These are phyloP conservation scores for Peltaster fructicola DNA, from an alignment of 2,329 filamentous ascomycete genomes.

Conservation along the genomic window DNA sequence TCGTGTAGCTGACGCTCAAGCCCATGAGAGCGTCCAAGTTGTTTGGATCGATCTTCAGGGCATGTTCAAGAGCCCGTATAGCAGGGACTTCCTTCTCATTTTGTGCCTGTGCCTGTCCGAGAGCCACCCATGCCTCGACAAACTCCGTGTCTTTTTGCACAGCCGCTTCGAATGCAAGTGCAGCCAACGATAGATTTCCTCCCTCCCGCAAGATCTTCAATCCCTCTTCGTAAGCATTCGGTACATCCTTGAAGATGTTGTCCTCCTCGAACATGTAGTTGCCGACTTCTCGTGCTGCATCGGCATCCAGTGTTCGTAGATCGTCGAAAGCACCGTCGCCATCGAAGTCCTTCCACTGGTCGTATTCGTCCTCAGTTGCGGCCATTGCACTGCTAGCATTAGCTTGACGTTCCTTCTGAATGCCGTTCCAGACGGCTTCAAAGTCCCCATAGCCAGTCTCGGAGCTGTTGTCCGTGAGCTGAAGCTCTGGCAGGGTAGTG, in stretches of 20 bases:
- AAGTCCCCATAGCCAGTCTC: slow-evolving; percentile 73
- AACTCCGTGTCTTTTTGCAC: slow-evolving; percentile 79
- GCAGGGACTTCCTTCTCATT: slow-evolving; percentile 97
- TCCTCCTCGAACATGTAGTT: slow-evolving; percentile 91
- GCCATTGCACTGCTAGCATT: slow-evolving; percentile 47
- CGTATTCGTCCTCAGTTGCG: slow-evolving; percentile 54
- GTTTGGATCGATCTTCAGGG: slow-evolving; percentile 68
- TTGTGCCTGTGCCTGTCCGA: slow-evolving; percentile 85
- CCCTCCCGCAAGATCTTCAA: slow-evolving; percentile 84
- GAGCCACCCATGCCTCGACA: slow-evolving; percentile 80
- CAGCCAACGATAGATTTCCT: slow-evolving; percentile 83
- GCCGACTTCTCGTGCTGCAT: slow-evolving; percentile 44
- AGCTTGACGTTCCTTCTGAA: slow-evolving; percentile 60
- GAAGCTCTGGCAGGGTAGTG: slow-evolving; percentile 1
- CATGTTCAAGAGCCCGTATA: slow-evolving; percentile 82
- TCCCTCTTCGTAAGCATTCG: slow-evolving; percentile 82
- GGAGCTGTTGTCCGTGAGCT: slow-evolving; percentile 20
- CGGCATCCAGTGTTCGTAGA: slow-evolving; percentile 40
- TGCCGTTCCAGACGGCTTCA: slow-evolving; percentile 74
- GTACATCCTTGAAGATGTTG: slow-evolving; percentile 68
- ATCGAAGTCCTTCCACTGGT: slow-evolving; percentile 67
- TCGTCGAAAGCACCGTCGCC: slow-evolving; percentile 45
- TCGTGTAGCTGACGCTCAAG: slow-evolving; percentile 89
- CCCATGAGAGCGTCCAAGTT: slow-evolving; percentile 89
- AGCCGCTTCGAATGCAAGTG: slow-evolving; percentile 87